These are phyloP conservation scores for Elaeis oleifera DNA, from an alignment of 202 grass and related monocot species.

Conservation along the genomic window DNA sequence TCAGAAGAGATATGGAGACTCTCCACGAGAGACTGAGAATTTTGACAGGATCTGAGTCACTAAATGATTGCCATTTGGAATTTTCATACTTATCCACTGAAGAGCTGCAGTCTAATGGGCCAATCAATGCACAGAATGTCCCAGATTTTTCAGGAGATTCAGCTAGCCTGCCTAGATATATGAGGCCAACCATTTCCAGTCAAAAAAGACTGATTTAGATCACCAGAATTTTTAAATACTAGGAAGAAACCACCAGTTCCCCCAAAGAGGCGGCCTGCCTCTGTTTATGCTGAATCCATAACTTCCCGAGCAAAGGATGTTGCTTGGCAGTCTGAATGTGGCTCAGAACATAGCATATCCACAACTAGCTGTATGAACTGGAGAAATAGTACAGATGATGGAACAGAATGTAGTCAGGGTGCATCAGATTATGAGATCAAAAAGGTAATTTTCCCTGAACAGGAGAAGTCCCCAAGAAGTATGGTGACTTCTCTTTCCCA, in stretches of 20 bases:
- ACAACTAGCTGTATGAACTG: conserved; percentile 46
- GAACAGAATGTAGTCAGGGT: conserved; percentile 44
- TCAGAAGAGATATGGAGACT: conserved; percentile 51
- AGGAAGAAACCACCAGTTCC: conserved; percentile 51
- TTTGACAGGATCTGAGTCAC: conserved; percentile 36
- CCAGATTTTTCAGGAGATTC: conserved; percentile 32
- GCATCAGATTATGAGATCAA: conserved; percentile 66
- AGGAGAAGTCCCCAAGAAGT: conserved; percentile 41
- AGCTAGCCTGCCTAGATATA: conserved; percentile 62
- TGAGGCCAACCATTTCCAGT: conserved; percentile 81
- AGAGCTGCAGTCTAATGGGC: conserved; percentile 33
- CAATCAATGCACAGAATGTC: conserved; percentile 29
- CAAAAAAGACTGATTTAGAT: conserved; percentile 50
- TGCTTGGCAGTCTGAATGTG: conserved; percentile 66
- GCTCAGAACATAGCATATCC: conserved; percentile 70
- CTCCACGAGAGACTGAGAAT: conserved; percentile 41
- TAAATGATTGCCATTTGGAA: conserved; percentile 22
- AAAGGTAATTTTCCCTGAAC: conserved; percentile 65
- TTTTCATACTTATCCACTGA: conserved; percentile 31
- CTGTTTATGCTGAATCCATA: conserved; percentile 86
- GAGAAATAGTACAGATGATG: conserved; percentile 38
- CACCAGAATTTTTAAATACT: conserved; percentile 29
- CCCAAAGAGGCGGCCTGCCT: conserved; percentile 51
- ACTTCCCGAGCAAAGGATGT: conserved; percentile 42
- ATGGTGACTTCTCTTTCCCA: conserved; percentile 32